A percentile compares a stretch with the other conserved stretches of the same genome.
These are phyloP conservation scores for Sphaerostilbella broomeana DNA, from an alignment of 2,329 filamentous ascomycete species.

Conservation along the genomic window DNA sequence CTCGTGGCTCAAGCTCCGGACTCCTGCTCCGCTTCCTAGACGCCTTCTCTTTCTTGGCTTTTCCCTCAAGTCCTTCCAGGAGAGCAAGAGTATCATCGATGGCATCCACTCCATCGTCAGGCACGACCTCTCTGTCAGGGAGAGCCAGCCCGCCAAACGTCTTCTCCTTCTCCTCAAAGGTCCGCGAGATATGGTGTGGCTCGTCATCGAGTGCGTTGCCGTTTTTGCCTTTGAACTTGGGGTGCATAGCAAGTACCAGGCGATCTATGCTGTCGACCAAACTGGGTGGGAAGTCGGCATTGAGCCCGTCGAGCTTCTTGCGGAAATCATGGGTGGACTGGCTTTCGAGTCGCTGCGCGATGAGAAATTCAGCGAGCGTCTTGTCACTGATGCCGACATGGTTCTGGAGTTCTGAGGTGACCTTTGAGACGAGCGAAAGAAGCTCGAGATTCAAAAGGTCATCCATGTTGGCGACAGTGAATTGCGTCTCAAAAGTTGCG, in stretches of 20 bases:
- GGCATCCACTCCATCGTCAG: constrained; percentile 48
- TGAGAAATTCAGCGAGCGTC: constrained; percentile 92
- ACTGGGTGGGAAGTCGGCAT: constrained; percentile 76
- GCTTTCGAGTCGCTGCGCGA: constrained; percentile 78
- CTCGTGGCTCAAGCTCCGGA: constrained; percentile 41
- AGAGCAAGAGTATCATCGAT: constrained; percentile 92
- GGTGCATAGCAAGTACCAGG: constrained; percentile 82
- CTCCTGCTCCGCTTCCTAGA: constrained; percentile 54
- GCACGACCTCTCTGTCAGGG: constrained; percentile 60
- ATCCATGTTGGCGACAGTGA: constrained; percentile 72
- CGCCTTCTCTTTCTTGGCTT: constrained; percentile 44
- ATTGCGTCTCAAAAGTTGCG: no score
- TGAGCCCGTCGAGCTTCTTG: constrained; percentile 64
- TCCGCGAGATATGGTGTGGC: constrained; percentile 34
- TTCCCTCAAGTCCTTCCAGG: constrained; percentile 76
- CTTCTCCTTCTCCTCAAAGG: constrained; percentile 66
- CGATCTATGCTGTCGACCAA: constrained; percentile 88
- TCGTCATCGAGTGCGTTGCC: constrained; percentile 33
- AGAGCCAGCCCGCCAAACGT: constrained; percentile 88
- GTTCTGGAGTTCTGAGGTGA: constrained; percentile 90
- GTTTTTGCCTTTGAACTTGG: constrained; percentile 65
- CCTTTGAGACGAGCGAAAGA: constrained; percentile 88
- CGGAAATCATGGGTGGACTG: constrained; percentile 67
- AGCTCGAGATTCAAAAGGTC: constrained; percentile 88
- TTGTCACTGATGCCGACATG: constrained; percentile 89